phyloP scores from a whole-genome alignment of 2,329 filamentous ascomycete species.

The Microsporum audouinii region DNA sequence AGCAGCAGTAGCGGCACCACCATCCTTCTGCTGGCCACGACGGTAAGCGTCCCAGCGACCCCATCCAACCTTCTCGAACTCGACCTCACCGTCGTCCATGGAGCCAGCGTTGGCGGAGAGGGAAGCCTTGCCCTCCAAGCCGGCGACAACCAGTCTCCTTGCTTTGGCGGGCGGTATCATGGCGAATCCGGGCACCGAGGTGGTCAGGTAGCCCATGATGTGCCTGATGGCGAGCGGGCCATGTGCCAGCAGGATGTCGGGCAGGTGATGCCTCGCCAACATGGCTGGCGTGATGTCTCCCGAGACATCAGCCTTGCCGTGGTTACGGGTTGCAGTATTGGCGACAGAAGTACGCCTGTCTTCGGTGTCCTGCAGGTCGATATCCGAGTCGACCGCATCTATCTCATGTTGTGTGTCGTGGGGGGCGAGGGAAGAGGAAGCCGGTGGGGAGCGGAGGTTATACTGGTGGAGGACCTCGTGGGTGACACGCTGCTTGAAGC shows the following conservation, averaged over 20 bases:
- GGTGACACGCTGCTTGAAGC: slow-evolving; percentile 53
- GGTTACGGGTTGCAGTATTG: slow-evolving; percentile 26
- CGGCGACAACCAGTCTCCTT: slow-evolving; percentile 79
- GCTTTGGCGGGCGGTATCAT: slow-evolving; percentile 82
- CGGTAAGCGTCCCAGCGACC: slow-evolving; percentile 83
- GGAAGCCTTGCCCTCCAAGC: slow-evolving; percentile 65
- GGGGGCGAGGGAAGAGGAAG: slow-evolving; percentile 35
- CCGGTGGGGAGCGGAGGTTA: slow-evolving; percentile 18
- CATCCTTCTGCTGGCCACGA: slow-evolving; percentile 47
- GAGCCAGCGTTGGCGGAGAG: slow-evolving; percentile 41
- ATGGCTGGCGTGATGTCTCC: slow-evolving; percentile 75
- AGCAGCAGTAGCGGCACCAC: slow-evolving; percentile 18
- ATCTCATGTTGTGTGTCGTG: slow-evolving; percentile 5
- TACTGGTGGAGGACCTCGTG: background rate
- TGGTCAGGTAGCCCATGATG: slow-evolving; percentile 88
- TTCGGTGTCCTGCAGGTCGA: slow-evolving; percentile 63
- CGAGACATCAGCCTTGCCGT: slow-evolving; percentile 53
- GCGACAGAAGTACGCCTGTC: slow-evolving; percentile 26
- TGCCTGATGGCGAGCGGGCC: slow-evolving; percentile 89
- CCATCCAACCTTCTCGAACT: slow-evolving; percentile 94
- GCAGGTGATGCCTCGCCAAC: slow-evolving; percentile 80
- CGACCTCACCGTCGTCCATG: slow-evolving; percentile 41
- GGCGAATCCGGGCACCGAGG: slow-evolving; percentile 84
- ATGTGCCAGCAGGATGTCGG: slow-evolving; percentile 77
- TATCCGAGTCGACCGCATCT: slow-evolving; percentile 60